These are phyloP conservation scores for Solanum virginianum DNA, from an alignment of 257 asterid genomes.

Conservation along the genomic window DNA sequence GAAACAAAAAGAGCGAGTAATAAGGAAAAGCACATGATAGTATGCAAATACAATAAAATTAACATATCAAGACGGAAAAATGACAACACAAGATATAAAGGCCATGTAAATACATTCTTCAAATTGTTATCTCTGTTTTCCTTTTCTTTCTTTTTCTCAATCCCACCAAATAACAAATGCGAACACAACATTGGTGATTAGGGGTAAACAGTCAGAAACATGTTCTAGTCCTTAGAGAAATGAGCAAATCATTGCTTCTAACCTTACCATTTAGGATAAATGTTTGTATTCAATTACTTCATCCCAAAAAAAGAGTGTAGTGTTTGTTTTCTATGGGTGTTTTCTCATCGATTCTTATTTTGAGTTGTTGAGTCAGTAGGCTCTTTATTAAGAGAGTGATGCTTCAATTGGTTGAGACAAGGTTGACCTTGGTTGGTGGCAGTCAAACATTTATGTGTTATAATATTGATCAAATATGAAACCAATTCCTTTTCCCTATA, in stretches of 20 bases:
- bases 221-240: background rate
- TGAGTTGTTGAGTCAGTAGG: background rate
- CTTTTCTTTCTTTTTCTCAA: background rate
- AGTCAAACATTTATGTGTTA: background rate
- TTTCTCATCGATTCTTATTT: background rate
- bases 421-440: background rate
- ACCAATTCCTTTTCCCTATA: background rate
- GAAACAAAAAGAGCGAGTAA: too few relatives aligned
- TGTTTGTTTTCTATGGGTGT: background rate
- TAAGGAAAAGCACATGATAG: too few relatives aligned
- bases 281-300: background rate
- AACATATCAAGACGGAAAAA: too few relatives aligned
- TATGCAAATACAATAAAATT: too few relatives aligned
- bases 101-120: too few relatives aligned
- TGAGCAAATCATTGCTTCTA: background rate
- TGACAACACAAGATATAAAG: too few relatives aligned
- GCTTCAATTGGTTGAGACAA: background rate
- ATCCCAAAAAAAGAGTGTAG: background rate
- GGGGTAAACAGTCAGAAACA: background rate
- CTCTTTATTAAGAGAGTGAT: background rate
- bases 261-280: background rate
- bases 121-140: too few relatives aligned
- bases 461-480: background rate
- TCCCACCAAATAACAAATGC: background rate
- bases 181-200: background rate